Conservation (phyloP, 176 grass and related monocot genomes). For the Poa pratensis region DNA sequence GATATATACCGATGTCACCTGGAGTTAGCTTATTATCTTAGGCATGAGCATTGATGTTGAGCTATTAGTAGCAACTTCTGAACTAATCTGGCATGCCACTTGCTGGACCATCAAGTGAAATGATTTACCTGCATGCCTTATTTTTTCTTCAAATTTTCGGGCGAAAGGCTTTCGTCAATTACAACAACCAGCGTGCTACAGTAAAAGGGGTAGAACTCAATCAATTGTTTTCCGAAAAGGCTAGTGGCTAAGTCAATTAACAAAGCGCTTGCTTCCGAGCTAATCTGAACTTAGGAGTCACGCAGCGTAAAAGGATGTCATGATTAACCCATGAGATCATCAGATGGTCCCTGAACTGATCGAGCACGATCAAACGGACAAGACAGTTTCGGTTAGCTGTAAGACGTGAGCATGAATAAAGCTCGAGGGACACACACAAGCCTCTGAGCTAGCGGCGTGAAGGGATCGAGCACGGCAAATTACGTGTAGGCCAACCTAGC, state of each 20-base stretch:
- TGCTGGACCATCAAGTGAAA: background rate
- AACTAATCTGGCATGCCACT: background rate
- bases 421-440: too few species aligned
- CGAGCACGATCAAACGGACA: background rate
- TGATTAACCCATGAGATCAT: constrained; percentile 33
- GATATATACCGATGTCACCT: too few species aligned
- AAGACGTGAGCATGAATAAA: too few species aligned
- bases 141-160: constrained; percentile 1
- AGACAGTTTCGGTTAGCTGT: too few species aligned
- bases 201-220: background rate
- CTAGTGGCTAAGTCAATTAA: background rate
- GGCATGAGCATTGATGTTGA: background rate
- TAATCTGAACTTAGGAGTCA: constrained; percentile 38
- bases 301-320: constrained; percentile 1
- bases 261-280: background rate
- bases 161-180: background rate
- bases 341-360: constrained; percentile 21
- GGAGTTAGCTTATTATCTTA: background rate
- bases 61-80: background rate
- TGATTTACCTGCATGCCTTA: constrained; percentile 32
- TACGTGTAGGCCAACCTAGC: constrained; percentile 2
- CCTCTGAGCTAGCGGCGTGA: constrained; percentile 29
- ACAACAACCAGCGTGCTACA: background rate
- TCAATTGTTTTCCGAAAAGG: background rate
- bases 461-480: background rate